A percentile compares a stretch with the other conserved stretches of the same genome.
Evolutionary conservation across 768 basidiomycete genomes (phyloP).

Genomic region (Xerocomellus amylosporus): DNA sequence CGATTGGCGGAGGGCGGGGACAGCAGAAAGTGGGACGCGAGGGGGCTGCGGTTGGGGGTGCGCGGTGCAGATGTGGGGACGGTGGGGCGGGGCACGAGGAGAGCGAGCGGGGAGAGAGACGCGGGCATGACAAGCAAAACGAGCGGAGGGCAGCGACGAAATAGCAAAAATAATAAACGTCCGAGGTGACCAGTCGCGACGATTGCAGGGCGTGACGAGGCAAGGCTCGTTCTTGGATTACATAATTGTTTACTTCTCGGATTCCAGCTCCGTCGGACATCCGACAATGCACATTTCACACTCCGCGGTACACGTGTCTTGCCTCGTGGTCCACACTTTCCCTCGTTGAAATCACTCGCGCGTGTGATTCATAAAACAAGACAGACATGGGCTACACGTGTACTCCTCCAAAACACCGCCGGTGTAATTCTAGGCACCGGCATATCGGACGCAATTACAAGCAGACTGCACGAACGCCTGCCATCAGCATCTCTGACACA

Average conservation of each 20-base stretch:
- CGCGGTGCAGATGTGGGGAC: constrained; percentile 46
- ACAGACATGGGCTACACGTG: constrained; percentile 18
- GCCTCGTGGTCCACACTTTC: constrained; percentile 13
- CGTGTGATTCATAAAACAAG: constrained; percentile 9
- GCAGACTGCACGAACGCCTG: constrained; percentile 2
- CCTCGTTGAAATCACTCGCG: constrained; percentile 26
- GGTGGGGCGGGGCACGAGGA: constrained; percentile 60
- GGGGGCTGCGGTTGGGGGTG: constrained; percentile 60
- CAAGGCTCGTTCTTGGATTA: constrained; percentile 16
- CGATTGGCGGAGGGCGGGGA: constrained; percentile 40
- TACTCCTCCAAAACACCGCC: constrained; percentile 1
- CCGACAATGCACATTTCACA: constrained; percentile 12
- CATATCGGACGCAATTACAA: constrained; percentile 15
- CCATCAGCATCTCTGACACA: background rate
- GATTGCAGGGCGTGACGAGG: background rate
- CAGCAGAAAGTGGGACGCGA: constrained; percentile 52
- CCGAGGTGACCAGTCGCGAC: constrained; percentile 5
- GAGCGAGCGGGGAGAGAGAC: constrained; percentile 53
- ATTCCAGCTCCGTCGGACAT: constrained; percentile 18
- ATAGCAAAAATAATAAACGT: constrained; percentile 20
- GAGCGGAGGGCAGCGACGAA: constrained; percentile 49
- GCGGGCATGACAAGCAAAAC: constrained; percentile 38
- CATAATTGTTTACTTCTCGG: constrained; percentile 22
- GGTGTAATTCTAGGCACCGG: background rate
- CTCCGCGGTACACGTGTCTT: constrained; percentile 21